Percentiles rank a stretch among this genome's conserved stretches.
Conservation (phyloP, 257 asterid genomes). For the Cynanchum wilfordii region DNA sequence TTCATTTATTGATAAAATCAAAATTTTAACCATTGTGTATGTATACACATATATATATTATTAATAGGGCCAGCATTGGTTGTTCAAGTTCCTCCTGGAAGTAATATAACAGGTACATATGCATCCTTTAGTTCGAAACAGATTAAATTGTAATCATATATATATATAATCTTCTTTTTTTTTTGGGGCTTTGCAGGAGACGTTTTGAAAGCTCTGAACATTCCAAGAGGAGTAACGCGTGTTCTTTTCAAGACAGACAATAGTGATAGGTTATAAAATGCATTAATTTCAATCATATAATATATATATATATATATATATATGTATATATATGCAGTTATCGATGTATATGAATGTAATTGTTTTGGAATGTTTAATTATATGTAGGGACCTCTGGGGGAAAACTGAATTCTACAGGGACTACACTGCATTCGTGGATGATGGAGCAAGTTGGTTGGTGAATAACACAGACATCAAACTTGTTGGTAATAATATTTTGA, state of each 20-base stretch:
- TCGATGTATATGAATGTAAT: too few relatives aligned
- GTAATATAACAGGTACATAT: not conserved
- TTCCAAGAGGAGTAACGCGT: slow-evolving; percentile 14
- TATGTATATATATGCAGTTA: too few relatives aligned
- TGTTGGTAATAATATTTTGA: not conserved
- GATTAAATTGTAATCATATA: not conserved
- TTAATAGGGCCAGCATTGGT: slow-evolving; percentile 7
- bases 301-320: too few relatives aligned
- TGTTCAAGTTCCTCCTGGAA: not conserved
- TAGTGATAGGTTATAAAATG: not conserved
- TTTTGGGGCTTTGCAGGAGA: not conserved
- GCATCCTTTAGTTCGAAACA: not conserved
- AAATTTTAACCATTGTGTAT: too few relatives aligned
- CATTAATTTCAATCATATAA: too few relatives aligned
- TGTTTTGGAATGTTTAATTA: too few relatives aligned
- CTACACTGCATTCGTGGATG: not conserved
- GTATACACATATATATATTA: too few relatives aligned
- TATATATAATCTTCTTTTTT: not conserved
- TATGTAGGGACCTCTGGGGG: not conserved
- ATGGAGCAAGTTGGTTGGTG: not conserved
- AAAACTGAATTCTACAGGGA: not conserved
- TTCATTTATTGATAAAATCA: too few relatives aligned
- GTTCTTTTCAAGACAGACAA: slow-evolving; percentile 12
- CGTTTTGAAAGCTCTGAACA: slow-evolving; percentile 9
- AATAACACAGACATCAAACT: slow-evolving; percentile 2